Evolutionary conservation across 129 eudicot genomes (phyloP).

Genomic region (Gnaphalium uliginosum): DNA sequence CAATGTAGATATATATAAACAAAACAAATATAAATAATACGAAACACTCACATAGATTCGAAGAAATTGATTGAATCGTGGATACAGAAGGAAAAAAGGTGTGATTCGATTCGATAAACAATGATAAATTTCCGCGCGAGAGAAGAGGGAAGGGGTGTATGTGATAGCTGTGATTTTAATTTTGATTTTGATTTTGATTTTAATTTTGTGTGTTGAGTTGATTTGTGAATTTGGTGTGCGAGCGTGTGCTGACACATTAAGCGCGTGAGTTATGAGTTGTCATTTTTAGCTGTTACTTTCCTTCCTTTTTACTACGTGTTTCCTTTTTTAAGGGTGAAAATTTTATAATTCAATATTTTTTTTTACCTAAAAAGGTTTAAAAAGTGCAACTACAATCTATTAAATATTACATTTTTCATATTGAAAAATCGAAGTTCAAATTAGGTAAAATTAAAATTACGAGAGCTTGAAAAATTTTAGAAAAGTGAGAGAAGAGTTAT

Average conservation of each 20-base stretch:
- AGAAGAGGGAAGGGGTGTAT: neutral
- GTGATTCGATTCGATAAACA: constrained; percentile 1
- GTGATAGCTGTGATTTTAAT: neutral
- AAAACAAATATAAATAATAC: neutral
- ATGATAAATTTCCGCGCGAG: neutral
- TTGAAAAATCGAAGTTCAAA: too few species aligned
- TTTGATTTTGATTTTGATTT: neutral
- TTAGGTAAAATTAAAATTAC: too few species aligned
- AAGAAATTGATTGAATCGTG: neutral
- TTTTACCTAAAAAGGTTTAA: neutral
- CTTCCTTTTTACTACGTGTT: neutral
- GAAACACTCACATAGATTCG: neutral
- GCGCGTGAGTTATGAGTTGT: neutral
- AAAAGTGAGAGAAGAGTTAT: too few species aligned
- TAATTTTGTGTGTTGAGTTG: neutral
- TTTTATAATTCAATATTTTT: too few species aligned
- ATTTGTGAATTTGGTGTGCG: neutral
- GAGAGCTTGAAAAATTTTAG: too few species aligned
- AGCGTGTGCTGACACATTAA: neutral
- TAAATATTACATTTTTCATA: too few species aligned
- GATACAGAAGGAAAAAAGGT: neutral
- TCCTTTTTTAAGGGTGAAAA: neutral
- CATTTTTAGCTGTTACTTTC: neutral
- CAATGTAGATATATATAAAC: neutral
- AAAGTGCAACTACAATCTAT: too few species aligned